Conservation (phyloP, 169 alveolate genomes). For the Plasmodium fragile region DNA sequence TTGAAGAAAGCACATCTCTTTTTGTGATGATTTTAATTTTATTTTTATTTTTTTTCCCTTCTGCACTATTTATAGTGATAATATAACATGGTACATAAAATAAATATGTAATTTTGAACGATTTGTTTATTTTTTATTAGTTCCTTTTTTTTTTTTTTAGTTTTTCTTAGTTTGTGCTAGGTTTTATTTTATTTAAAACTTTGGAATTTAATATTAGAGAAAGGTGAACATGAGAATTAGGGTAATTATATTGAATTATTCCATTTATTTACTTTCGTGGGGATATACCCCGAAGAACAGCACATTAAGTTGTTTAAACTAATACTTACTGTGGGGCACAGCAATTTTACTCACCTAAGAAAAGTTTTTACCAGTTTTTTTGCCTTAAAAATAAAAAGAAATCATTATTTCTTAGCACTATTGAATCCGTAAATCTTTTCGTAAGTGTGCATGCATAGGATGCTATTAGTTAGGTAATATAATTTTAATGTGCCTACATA, state of each 20-base stretch:
- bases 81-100: not conserved
- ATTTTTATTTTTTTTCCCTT: not conserved
- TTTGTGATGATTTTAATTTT: not conserved
- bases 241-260: not conserved
- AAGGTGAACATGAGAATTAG: not conserved
- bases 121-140: not conserved
- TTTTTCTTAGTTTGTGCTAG: not conserved
- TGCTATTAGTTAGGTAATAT: not conserved
- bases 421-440: not conserved
- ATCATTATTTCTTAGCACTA: not conserved
- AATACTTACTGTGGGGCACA: not conserved
- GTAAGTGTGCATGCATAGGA: conserved; percentile 24
- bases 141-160: not conserved
- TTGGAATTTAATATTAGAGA: not conserved
- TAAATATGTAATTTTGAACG: not conserved
- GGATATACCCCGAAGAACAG: not conserved
- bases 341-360: not conserved
- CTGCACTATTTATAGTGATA: not conserved
- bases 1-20: not conserved
- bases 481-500: not conserved
- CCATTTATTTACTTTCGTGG: not conserved
- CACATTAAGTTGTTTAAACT: not conserved
- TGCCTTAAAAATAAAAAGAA: not conserved
- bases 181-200: not conserved
- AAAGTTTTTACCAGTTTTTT: not conserved